Conservation (phyloP, 163 green algal genomes). For the Scenedesmus sp. region DNA sequence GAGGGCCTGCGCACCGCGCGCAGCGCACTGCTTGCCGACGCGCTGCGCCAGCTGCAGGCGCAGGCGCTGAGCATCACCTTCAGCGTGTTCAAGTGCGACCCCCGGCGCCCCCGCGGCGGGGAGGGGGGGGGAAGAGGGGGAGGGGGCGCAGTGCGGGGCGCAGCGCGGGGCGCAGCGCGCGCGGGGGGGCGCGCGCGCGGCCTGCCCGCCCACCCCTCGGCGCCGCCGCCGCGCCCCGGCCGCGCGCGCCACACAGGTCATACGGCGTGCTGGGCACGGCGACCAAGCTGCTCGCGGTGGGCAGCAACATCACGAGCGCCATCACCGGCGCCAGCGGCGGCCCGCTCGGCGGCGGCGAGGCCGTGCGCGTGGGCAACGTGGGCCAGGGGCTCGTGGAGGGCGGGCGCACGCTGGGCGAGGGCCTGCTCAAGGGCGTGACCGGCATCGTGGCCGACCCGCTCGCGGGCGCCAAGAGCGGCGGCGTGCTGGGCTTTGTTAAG, state of each 20-base stretch:
- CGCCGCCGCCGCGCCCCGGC: too few species aligned
- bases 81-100: constrained; percentile 50
- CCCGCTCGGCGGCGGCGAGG: neutral
- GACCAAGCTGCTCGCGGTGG: constrained; percentile 49
- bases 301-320: constrained; percentile 41
- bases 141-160: neutral
- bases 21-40: constrained; percentile 43
- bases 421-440: constrained; percentile 77
- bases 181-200: too few species aligned
- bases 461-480: constrained; percentile 74
- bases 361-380: constrained; percentile 45
- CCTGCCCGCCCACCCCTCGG: too few species aligned
- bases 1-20: constrained; percentile 41
- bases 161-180: neutral
- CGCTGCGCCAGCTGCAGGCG: constrained; percentile 44
- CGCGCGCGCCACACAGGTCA: constrained; percentile 18
- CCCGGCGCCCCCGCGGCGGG: neutral
- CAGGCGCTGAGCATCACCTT: constrained; percentile 55
- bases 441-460: constrained; percentile 89
- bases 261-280: constrained; percentile 56
- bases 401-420: constrained; percentile 71
- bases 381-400: constrained; percentile 81
- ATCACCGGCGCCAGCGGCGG: constrained; percentile 25
- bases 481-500: constrained; percentile 83
- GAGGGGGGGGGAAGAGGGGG: neutral